phyloP scores from a whole-genome alignment of 2,329 filamentous ascomycete genomes.

The Penicillium sp. region DNA sequence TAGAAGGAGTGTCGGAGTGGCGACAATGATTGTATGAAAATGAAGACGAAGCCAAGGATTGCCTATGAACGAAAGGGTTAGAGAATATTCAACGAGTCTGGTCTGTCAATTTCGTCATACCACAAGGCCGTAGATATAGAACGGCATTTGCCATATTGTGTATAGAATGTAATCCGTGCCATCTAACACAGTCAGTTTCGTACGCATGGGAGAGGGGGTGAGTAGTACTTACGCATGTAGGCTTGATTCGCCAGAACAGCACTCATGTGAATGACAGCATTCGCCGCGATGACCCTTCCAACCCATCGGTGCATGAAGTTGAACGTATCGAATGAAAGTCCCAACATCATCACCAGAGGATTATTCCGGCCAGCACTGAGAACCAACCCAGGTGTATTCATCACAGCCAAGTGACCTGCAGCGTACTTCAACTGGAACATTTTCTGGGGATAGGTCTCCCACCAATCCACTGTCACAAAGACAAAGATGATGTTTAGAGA shows the following conservation, averaged over 20 bases:
- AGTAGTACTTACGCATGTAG: conserved; percentile 19
- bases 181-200: conserved; percentile 23
- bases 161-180: conserved; percentile 56
- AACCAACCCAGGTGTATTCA: conserved; percentile 86
- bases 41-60: conserved; percentile 39
- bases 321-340: conserved; percentile 91
- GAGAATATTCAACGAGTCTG: conserved; percentile 43
- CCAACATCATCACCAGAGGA: conserved; percentile 74
- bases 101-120: conserved; percentile 16
- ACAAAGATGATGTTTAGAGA: conserved; percentile 73
- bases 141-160: conserved; percentile 28
- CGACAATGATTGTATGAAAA: conserved; percentile 44
- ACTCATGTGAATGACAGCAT: conserved; percentile 66
- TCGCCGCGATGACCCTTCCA: conserved; percentile 68
- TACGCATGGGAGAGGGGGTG: too few species aligned
- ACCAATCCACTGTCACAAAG: conserved; percentile 37
- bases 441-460: conserved; percentile 27
- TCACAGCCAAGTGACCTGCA: conserved; percentile 74
- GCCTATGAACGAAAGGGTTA: conserved; percentile 37
- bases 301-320: conserved; percentile 85
- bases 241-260: conserved; percentile 26
- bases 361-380: conserved; percentile 90
- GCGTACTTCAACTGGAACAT: conserved; percentile 67
- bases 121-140: conserved; percentile 33
- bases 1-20: conserved; percentile 47